A percentile compares a stretch with the other conserved stretches of the same genome.
These are phyloP conservation scores for Phascolomyces articulosus DNA, from an alignment of 371 early-diverging fungal species.

Conservation along the genomic window DNA sequence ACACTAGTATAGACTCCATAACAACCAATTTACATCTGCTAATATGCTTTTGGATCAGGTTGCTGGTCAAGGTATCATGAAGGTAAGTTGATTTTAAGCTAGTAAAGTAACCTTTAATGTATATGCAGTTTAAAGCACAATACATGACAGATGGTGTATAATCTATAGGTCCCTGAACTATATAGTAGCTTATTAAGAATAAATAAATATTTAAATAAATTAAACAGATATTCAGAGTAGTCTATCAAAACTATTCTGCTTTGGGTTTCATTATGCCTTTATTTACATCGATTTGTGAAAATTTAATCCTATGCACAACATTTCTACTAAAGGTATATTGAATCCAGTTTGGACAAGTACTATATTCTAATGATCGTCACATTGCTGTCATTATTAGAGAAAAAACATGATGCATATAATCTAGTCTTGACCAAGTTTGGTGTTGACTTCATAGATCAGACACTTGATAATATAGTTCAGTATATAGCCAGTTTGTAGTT, in stretches of 20 bases:
- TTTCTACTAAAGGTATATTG: too few relatives aligned
- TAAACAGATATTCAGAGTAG: not conserved
- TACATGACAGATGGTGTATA: too few relatives aligned
- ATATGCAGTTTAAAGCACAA: too few relatives aligned
- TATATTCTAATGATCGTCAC: too few relatives aligned
- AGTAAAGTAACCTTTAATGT: not conserved
- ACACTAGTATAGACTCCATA: not conserved
- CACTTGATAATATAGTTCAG: too few relatives aligned
- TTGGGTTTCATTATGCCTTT: not conserved
- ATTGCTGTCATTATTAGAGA: too few relatives aligned
- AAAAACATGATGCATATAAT: too few relatives aligned
- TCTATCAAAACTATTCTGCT: not conserved
- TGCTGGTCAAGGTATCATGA: not conserved
- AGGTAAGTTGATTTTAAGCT: not conserved
- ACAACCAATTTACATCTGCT: not conserved
- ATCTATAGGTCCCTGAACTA: not conserved
- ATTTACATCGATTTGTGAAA: not conserved
- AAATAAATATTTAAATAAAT: not conserved
- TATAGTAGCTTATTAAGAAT: not conserved
- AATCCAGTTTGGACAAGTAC: too few relatives aligned
- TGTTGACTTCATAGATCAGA: too few relatives aligned
- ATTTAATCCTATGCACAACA: too few relatives aligned
- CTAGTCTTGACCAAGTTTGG: too few relatives aligned
- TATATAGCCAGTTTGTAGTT: too few relatives aligned
- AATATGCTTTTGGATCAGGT: not conserved